Base-by-base conservation (phyloP, 2,329 filamentous ascomycete species). In the Aspergillus amoenus region DNA sequence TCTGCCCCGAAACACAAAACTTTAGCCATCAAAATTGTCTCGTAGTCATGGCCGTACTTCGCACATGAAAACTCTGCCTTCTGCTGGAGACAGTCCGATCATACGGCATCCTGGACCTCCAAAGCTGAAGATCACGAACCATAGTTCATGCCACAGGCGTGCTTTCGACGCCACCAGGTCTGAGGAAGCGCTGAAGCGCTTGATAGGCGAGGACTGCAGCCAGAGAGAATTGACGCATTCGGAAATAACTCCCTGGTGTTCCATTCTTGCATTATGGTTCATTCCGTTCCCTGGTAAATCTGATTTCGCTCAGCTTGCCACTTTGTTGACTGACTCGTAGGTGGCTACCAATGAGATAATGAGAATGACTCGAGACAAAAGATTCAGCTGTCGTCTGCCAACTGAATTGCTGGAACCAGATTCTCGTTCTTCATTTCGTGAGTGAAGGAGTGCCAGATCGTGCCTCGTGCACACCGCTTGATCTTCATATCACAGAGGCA, bases 401-500 rank as follows among this genome's bases (percentile, higher is more conserved):
- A 30, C 27, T 30, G 27, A 30, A 30, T 11, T 11, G 27, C 11
- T 30, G 9, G 27, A 24, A 15, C 5, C 5, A 44, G 12, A 12
- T n/a, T 6, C 17, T 18, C 18, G 41, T 43, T 18, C 40, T 18
- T 44, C 42, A 24, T 22, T 44, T 44, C 42, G 6, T 12, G 21
- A 22, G 18, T 17, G 12, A 11, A 8, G 5, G 15, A 6, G 42
- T 13, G 17, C 42, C 18, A 24, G 42, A 41, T 21, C 34, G 37
- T 52, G 48, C 39, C 39, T 15, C 18, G 42, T 18, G 30, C 43
- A 54, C 42, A 54, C 42, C 43, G 43, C 42, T 54, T 24, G 44
- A 30, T 47, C 27, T 32, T 47, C 44, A 51, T 30, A 30, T 30
- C 27, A 30, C 37, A 42, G 22, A 34, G n/a, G 15, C 27, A 34